Percentiles rank a stretch among this genome's conserved stretches.
Evolutionary conservation across 305 asterid genomes (phyloP).

Genomic region (Nicotiana rustica): DNA sequence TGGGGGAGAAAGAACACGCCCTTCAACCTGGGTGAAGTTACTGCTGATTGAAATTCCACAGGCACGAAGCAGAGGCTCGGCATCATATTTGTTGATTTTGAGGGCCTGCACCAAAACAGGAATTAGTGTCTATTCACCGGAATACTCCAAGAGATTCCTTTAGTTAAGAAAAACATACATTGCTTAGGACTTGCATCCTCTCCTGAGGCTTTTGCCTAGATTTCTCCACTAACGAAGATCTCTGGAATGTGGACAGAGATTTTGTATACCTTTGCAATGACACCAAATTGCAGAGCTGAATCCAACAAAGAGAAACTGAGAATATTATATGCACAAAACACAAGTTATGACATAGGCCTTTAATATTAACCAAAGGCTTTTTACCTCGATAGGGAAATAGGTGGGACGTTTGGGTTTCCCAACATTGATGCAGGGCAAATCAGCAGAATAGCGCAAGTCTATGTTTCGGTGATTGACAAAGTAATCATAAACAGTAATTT

Average conservation of each 20-base stretch:
- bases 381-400: slow-evolving; percentile 68
- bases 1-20: slow-evolving; percentile 64
- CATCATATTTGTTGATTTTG: slow-evolving; percentile 49
- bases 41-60: slow-evolving; percentile 56
- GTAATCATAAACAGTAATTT: slow-evolving; percentile 67
- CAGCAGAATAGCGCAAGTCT: slow-evolving; percentile 59
- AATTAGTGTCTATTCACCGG: not conserved
- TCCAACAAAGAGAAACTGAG: not conserved
- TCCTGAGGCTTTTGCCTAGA: slow-evolving; percentile 65
- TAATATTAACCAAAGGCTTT: not conserved
- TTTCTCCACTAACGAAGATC: slow-evolving; percentile 55
- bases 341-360: not conserved
- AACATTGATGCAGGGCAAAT: slow-evolving; percentile 68
- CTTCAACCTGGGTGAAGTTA: slow-evolving; percentile 55
- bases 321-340: not conserved
- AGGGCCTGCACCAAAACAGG: slow-evolving; percentile 44
- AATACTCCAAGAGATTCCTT: not conserved
- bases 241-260: slow-evolving; percentile 50
- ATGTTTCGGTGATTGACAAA: slow-evolving; percentile 63
- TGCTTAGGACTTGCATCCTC: slow-evolving; percentile 49
- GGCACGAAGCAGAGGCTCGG: slow-evolving; percentile 55
- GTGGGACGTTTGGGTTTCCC: slow-evolving; percentile 62
- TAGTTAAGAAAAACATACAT: slow-evolving; percentile 41
- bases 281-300: slow-evolving; percentile 62
- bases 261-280: slow-evolving; percentile 56